Conservation (phyloP, 2,329 filamentous ascomycete genomes). For the Malbranchea zuffiana region DNA sequence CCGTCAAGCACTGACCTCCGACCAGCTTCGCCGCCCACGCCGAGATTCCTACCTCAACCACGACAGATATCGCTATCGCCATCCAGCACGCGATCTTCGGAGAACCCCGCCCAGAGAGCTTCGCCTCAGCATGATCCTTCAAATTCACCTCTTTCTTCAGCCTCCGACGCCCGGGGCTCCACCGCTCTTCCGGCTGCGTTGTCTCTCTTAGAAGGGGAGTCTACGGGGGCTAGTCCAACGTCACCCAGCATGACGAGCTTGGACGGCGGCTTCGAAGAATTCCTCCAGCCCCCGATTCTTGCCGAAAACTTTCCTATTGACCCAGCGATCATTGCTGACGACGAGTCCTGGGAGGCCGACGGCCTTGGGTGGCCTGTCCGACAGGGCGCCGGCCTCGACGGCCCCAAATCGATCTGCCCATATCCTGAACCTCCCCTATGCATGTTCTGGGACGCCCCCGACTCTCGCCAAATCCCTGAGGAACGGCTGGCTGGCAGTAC, state of each 20-base stretch:
- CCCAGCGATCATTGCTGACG: conserved; percentile 4
- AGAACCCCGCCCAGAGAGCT: background rate
- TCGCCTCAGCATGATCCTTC: background rate
- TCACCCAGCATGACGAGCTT: background rate
- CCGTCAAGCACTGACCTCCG: conserved; percentile 1
- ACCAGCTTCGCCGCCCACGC: background rate
- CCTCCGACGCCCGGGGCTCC: background rate
- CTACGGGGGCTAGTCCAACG: too few relatives aligned
- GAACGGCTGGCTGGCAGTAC: background rate
- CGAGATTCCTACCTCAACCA: conserved; percentile 4
- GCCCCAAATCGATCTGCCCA: background rate
- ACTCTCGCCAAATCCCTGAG: background rate
- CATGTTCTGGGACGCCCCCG: conserved; percentile 4
- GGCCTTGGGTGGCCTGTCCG: background rate
- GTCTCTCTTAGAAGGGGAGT: background rate
- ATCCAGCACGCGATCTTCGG: background rate
- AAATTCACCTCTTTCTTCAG: background rate
- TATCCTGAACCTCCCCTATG: conserved; percentile 8
- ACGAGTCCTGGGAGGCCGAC: conserved; percentile 1
- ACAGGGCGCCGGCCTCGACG: background rate
- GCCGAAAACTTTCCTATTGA: conserved; percentile 1
- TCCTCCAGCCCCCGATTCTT: conserved; percentile 3
- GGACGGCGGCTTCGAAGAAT: background rate
- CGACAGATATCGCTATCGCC: conserved; percentile 2
- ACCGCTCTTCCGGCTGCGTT: background rate